These are phyloP conservation scores for Aspergillus panamensis DNA, from an alignment of 495 filamentous ascomycete genomes.

Conservation along the genomic window DNA sequence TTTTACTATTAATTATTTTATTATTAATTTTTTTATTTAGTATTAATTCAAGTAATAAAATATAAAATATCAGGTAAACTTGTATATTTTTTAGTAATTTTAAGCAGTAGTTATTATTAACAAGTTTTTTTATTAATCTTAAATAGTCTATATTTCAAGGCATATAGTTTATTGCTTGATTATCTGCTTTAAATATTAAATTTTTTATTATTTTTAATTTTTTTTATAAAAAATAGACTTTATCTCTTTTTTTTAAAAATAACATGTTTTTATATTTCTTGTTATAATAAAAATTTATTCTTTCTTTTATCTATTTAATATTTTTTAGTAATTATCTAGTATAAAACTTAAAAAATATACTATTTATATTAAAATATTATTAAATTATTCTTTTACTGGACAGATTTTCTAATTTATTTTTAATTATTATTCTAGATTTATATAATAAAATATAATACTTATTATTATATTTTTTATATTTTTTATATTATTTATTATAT, in stretches of 20 bases:
- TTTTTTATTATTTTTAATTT: too few relatives aligned
- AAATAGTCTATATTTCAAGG: background rate
- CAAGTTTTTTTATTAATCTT: background rate
- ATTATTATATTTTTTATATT: conserved; percentile 3
- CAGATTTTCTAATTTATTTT: background rate
- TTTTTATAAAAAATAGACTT: background rate
- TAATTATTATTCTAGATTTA: background rate
- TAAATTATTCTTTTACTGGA: too few relatives aligned
- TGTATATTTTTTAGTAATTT: too few relatives aligned
- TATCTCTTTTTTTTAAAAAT: background rate
- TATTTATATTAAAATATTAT: background rate
- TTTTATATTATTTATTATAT: background rate
- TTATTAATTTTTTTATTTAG: too few relatives aligned
- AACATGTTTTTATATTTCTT: background rate
- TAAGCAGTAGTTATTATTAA: background rate
- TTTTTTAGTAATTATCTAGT: background rate
- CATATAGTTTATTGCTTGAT: background rate
- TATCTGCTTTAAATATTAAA: background rate
- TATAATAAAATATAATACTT: background rate
- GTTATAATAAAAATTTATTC: too few relatives aligned
- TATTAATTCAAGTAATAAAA: too few relatives aligned
- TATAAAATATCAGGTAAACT: too few relatives aligned
- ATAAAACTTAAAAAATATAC: background rate
- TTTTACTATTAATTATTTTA: too few relatives aligned
- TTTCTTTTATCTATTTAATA: too few relatives aligned